Evolutionary conservation across 176 grass and related monocot genomes (phyloP).

Genomic region (Leersia perrieri): DNA sequence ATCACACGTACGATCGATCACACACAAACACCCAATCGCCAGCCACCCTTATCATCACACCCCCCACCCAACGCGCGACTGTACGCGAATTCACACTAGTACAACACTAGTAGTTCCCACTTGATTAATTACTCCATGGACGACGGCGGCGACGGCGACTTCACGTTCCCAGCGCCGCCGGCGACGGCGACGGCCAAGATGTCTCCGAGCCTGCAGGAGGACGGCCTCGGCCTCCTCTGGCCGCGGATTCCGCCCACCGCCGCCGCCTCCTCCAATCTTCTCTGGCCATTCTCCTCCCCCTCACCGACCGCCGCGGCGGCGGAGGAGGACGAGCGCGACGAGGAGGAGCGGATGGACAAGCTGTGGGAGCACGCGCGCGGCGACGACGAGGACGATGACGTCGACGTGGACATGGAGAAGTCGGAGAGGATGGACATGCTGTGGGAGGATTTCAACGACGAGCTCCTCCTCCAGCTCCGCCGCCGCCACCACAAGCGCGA

Average conservation of each 20-base stretch:
- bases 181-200: background rate
- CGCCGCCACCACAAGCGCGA: background rate
- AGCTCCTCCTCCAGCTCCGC: slow-evolving; percentile 3
- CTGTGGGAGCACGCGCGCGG: background rate
- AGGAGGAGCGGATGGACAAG: background rate
- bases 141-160: background rate
- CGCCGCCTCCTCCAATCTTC: background rate
- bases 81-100: no score
- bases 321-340: background rate
- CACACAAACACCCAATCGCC: no score
- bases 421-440: slow-evolving; percentile 61
- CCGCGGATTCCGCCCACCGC: background rate
- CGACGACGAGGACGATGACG: slow-evolving; percentile 23
- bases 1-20: no score
- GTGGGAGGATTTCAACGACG: slow-evolving; percentile 69
- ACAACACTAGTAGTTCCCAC: no score
- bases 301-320: no score
- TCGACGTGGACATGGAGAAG: no score
- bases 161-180: background rate
- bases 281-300: slow-evolving; percentile 33
- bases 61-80: no score
- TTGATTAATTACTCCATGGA: no score
- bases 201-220: background rate
- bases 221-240: no score
- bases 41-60: no score